Conservation (phyloP, 176 grass and related monocot genomes). For the Chrysopogon serrulatus region DNA sequence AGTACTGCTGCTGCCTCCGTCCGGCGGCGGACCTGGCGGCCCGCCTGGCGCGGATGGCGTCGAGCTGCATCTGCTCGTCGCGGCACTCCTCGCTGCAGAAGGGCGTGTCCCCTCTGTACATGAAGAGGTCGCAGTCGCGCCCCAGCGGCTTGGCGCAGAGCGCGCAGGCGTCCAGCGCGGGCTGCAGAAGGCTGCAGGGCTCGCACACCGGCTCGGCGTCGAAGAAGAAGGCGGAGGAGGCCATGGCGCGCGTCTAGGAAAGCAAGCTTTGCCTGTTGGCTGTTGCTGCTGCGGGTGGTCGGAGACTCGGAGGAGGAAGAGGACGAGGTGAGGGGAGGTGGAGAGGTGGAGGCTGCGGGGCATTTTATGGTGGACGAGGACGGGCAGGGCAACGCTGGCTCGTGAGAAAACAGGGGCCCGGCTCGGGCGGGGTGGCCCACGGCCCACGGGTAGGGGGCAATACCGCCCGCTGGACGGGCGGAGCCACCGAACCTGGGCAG, state of each 20-base stretch:
- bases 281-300: background rate
- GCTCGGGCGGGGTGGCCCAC: background rate
- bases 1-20: background rate
- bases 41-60: slow-evolving; percentile 19
- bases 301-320: background rate
- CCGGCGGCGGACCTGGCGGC: background rate
- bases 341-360: background rate
- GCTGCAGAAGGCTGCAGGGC: background rate
- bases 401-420: background rate
- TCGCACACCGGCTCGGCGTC: slow-evolving; percentile 21
- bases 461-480: background rate
- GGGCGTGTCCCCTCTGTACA: slow-evolving; percentile 72
- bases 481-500: background rate
- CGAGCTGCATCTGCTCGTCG: slow-evolving; percentile 56
- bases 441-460: slow-evolving; percentile 4
- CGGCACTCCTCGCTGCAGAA: slow-evolving; percentile 85
- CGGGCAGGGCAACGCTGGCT: background rate
- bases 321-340: background rate
- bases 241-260: background rate
- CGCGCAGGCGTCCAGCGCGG: slow-evolving; percentile 47
- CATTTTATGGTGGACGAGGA: slow-evolving; percentile 14
- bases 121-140: slow-evolving; percentile 57
- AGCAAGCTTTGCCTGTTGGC: background rate
- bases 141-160: slow-evolving; percentile 55
- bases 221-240: slow-evolving; percentile 48